Evolutionary conservation across 2,329 filamentous ascomycete species (phyloP), one percentile per base, ranked within the genome.

Genomic region (Juglanconis oblonga): DNA sequence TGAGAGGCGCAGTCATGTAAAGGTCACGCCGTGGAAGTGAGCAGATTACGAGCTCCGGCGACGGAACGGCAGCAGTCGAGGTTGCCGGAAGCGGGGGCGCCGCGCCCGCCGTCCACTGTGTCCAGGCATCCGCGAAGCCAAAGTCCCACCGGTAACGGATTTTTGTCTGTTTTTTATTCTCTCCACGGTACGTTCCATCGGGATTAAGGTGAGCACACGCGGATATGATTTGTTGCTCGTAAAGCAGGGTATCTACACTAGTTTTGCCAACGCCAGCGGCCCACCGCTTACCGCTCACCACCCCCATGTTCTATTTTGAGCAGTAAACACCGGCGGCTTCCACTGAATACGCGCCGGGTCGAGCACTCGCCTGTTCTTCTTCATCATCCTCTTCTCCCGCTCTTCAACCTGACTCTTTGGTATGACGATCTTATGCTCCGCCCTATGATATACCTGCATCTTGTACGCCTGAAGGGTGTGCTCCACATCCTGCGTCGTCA

Each of bases 401-500:
- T 91, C 86, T 72, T 89, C 83, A 59, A 97, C 81, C 55, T 97
- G 83, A 62, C 91, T 87, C 64, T 95, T 90, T 0, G 94, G 93
- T 36, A 99, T 81, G 31, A 98, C 92, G 67, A 99, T 91, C 73
- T 98, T 94, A 80, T 98, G 95, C 71, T 97, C 93, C 65, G 93
- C 93, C 80, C 96, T 96, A 68, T 93, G 92, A 72, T 98, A 98
- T 50, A 95, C 85, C 71, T 98, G 85, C 91, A 99, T 96, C 72
- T 94, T 95, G 62, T 97, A 80, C 59, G 93, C 93, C 72, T 97
- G 92, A 55, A 99, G 76, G 0, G 95, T 98, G 73, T 97, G 92
- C 73, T 98, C 87, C 13, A 99, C 94, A 72, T 99, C 95, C 69
- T 92, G 92, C 5, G 92, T 93, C n/a, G 94, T 98, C 94, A 99